Conservation (phyloP, 768 basidiomycete genomes). For the Lactarius quietus region DNA sequence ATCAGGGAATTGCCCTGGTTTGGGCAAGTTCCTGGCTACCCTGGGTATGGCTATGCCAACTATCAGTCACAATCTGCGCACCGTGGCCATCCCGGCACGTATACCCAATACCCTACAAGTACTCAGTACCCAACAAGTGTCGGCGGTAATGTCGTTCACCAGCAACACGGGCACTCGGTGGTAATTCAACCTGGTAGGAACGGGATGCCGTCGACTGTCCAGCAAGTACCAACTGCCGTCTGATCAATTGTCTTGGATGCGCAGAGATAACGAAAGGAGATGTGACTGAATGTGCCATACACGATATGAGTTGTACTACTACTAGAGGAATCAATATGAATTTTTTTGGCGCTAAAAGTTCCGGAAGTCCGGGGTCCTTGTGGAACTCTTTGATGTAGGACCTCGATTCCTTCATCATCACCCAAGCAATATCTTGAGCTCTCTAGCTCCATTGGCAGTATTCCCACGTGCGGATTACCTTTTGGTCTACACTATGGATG, state of each 20-base stretch:
- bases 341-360: neutral
- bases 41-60: slow-evolving; percentile 12
- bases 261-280: neutral
- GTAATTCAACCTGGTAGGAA: slow-evolving; percentile 22
- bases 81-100: slow-evolving; percentile 8
- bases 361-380: slow-evolving; percentile 20
- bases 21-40: slow-evolving; percentile 25
- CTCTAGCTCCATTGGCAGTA: neutral
- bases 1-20: slow-evolving; percentile 25
- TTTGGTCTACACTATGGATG: slow-evolving; percentile 47
- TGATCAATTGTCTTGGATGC: neutral
- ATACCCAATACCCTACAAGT: neutral
- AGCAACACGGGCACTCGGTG: slow-evolving; percentile 18
- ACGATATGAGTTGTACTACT: neutral
- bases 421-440: neutral
- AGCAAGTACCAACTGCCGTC: neutral
- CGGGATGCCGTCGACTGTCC: slow-evolving; percentile 13
- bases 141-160: slow-evolving; percentile 19
- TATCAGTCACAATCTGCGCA: slow-evolving; percentile 15
- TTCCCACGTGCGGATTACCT: neutral
- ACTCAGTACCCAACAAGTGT: slow-evolving; percentile 7
- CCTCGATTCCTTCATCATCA: neutral
- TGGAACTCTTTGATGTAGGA: neutral
- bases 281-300: neutral
- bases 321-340: neutral